These are phyloP conservation scores for Fagopyrum homotropicum DNA, from an alignment of 148 eudicot genomes.

Conservation along the genomic window DNA sequence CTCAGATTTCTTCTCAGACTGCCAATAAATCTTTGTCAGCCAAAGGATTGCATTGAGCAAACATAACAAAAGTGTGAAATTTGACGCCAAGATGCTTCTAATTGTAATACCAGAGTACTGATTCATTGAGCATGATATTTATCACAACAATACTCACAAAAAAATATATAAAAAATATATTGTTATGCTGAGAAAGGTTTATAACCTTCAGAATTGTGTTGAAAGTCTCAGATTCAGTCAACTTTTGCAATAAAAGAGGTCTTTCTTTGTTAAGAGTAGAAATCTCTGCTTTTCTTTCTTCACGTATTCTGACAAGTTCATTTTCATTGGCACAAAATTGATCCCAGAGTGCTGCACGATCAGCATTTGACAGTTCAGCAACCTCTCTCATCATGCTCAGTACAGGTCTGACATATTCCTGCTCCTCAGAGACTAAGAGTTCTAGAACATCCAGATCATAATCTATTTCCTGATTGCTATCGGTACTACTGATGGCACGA, in stretches of 20 bases:
- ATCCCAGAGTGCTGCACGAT: slow-evolving; percentile 97
- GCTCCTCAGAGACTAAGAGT: slow-evolving; percentile 67
- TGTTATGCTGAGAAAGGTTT: neutral
- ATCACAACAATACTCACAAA: neutral
- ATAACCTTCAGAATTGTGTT: slow-evolving; percentile 70
- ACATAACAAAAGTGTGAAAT: neutral
- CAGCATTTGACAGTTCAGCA: slow-evolving; percentile 92
- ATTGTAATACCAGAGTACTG: neutral
- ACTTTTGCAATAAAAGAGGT: slow-evolving; percentile 57
- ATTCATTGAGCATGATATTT: neutral
- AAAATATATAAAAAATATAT: neutral
- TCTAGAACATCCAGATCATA: slow-evolving; percentile 77
- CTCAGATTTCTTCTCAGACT: slow-evolving; percentile 93
- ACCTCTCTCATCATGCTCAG: slow-evolving; percentile 87
- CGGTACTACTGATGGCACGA: slow-evolving; percentile 55
- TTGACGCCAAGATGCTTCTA: neutral
- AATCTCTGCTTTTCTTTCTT: slow-evolving; percentile 63
- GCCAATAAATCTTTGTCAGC: slow-evolving; percentile 20
- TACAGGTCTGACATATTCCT: slow-evolving; percentile 75
- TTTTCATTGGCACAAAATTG: slow-evolving; percentile 88
- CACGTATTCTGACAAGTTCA: slow-evolving; percentile 73
- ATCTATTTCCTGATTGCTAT: slow-evolving; percentile 53
- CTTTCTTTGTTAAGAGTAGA: slow-evolving; percentile 57
- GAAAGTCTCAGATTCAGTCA: slow-evolving; percentile 72
- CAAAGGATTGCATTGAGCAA: neutral